These are phyloP conservation scores for Microbotryomycetes sp. DNA, from an alignment of 1,284 basidiomycete species.

Conservation along the genomic window DNA sequence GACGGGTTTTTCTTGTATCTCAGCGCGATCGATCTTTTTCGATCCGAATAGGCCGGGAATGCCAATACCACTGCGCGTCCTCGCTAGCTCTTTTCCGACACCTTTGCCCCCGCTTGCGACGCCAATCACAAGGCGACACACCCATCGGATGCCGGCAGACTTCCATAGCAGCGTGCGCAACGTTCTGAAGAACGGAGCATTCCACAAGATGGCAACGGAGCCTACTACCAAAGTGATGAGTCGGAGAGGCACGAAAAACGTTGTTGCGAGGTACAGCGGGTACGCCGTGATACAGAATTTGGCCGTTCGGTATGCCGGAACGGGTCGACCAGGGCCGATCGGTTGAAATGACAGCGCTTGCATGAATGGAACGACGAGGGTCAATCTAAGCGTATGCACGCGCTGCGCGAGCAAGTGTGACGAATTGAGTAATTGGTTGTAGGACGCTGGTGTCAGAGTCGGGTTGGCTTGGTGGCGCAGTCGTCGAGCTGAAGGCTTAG, in stretches of 20 bases:
- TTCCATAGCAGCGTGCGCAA: constrained; percentile 25
- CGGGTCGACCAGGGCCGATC: constrained; percentile 5
- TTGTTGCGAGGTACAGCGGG: constrained; percentile 33
- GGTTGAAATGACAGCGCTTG: constrained; percentile 19
- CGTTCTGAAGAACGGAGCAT: constrained; percentile 33
- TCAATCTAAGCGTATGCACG: constrained; percentile 21
- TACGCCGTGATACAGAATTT: constrained; percentile 33
- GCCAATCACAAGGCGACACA: background rate
- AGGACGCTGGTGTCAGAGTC: constrained; percentile 29
- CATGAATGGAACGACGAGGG: constrained; percentile 24
- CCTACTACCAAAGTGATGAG: constrained; percentile 30
- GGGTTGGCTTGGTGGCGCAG: constrained; percentile 1
- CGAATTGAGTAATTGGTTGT: constrained; percentile 27
- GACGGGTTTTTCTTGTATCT: constrained; percentile 21
- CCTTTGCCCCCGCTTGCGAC: constrained; percentile 18
- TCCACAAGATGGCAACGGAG: constrained; percentile 30
- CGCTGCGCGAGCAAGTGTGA: constrained; percentile 25
- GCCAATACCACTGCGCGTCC: constrained; percentile 18
- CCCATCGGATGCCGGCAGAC: constrained; percentile 20
- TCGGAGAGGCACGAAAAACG: constrained; percentile 26
- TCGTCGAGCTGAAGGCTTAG: background rate
- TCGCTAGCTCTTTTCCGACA: constrained; percentile 12
- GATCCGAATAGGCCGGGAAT: constrained; percentile 17
- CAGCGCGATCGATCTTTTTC: background rate
- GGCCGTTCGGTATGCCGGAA: constrained; percentile 24